Conservation (phyloP, 257 asterid genomes). For the Salvia hispanica region DNA sequence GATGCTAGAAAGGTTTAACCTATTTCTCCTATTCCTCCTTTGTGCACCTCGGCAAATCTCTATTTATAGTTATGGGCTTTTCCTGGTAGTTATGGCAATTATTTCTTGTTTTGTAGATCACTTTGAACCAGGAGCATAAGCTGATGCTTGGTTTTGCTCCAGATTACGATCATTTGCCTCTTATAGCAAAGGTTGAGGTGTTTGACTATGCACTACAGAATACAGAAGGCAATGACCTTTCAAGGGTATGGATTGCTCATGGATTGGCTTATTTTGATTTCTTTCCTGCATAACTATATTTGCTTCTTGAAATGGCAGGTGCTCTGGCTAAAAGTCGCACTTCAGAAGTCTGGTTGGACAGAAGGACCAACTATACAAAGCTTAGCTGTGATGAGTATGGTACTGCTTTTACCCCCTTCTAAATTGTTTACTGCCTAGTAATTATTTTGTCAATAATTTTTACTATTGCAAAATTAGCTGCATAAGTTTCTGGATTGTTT, state of each 20-base stretch:
- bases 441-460: conserved; percentile 15
- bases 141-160: conserved; percentile 96
- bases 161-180: conserved; percentile 94
- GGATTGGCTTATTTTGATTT: conserved; percentile 17
- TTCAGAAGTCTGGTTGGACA: conserved; percentile 95
- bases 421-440: conserved; percentile 14
- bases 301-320: conserved; percentile 53
- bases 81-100: conserved; percentile 32
- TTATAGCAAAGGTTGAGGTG: conserved; percentile 94
- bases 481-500: conserved; percentile 6
- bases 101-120: conserved; percentile 57
- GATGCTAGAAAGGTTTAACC: conserved; percentile 87
- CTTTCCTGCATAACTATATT: conserved; percentile 31
- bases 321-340: conserved; percentile 99
- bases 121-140: conserved; percentile 98
- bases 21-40: neutral
- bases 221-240: conserved; percentile 94
- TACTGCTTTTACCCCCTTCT: conserved; percentile 34
- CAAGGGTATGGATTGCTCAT: conserved; percentile 62
- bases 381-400: conserved; percentile 99
- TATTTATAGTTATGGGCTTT: conserved; percentile 19
- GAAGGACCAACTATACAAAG: conserved; percentile 98
- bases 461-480: neutral
- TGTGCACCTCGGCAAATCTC: neutral
- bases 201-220: conserved; percentile 91